Conservation (phyloP, 2,329 filamentous ascomycete genomes). For the Epicoccum sorghinum region DNA sequence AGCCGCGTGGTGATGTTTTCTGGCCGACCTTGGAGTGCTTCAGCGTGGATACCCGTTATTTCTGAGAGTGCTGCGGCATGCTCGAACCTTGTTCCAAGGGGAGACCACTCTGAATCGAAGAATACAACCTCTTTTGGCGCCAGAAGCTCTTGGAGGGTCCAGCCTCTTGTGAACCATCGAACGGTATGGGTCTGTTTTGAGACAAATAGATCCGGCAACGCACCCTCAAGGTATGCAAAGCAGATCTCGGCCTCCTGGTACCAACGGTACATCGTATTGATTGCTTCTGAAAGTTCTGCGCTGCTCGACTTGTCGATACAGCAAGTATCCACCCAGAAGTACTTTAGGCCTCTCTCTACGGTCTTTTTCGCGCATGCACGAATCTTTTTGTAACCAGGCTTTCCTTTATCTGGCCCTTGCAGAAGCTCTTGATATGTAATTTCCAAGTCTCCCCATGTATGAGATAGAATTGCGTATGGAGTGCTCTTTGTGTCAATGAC, state of each 20-base stretch:
- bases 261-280: background rate
- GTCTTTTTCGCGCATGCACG: background rate
- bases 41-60: background rate
- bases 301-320: background rate
- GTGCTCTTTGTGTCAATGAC: background rate
- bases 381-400: background rate
- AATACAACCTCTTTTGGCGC: background rate
- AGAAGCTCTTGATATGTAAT: conserved; percentile 3
- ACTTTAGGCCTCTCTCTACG: background rate
- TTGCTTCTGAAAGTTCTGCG: background rate
- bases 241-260: background rate
- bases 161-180: background rate
- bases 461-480: conserved; percentile 16
- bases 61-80: background rate
- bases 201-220: background rate
- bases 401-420: background rate
- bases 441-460: conserved; percentile 15
- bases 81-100: background rate
- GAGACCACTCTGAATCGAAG: background rate
- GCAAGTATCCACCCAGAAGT: background rate
- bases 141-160: background rate
- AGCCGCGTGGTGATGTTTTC: no score
- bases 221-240: background rate
- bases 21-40: no score
- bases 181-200: no score